Percentiles rank a stretch among this genome's conserved stretches.
Evolutionary conservation across 164 flowering plant species (phyloP).

Genomic region (Platanus orientalis): DNA sequence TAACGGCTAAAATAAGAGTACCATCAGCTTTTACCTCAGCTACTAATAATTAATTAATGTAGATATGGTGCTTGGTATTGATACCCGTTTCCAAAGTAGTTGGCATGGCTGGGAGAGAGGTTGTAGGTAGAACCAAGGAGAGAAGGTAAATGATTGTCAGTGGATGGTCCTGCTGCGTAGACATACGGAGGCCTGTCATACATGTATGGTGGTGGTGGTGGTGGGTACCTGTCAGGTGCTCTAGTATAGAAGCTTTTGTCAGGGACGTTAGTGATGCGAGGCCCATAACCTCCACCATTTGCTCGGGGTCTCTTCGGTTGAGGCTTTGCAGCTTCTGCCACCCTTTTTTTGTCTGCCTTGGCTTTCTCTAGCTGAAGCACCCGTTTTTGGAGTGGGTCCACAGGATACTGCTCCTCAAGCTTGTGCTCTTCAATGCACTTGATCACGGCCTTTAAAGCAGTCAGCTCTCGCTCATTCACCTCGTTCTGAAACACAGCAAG

Average conservation of each 20-base stretch:
- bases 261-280: slow-evolving; percentile 45
- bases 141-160: slow-evolving; percentile 54
- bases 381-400: slow-evolving; percentile 75
- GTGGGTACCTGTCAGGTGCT: slow-evolving; percentile 71
- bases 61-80: slow-evolving; percentile 80
- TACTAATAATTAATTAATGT: no score
- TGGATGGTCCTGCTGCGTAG: slow-evolving; percentile 52
- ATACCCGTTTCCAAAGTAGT: slow-evolving; percentile 79
- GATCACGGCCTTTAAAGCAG: slow-evolving; percentile 74
- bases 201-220: no score
- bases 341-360: slow-evolving; percentile 90
- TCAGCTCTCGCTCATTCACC: slow-evolving; percentile 72
- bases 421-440: slow-evolving; percentile 93
- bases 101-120: slow-evolving; percentile 60
- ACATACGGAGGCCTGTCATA: slow-evolving; percentile 65
- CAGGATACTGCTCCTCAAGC: slow-evolving; percentile 72
- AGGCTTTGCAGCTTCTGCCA: slow-evolving; percentile 78
- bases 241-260: slow-evolving; percentile 60
- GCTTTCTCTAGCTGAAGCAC: slow-evolving; percentile 80
- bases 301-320: slow-evolving; percentile 96
- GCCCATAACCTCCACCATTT: slow-evolving; percentile 51
- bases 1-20: slow-evolving; percentile 36
- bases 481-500: slow-evolving; percentile 48
- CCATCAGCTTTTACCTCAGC: slow-evolving; percentile 27
- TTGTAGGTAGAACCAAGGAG: slow-evolving; percentile 54